Evolutionary conservation across 495 filamentous ascomycete genomes (phyloP).

Genomic region (Choiromyces venosus): DNA sequence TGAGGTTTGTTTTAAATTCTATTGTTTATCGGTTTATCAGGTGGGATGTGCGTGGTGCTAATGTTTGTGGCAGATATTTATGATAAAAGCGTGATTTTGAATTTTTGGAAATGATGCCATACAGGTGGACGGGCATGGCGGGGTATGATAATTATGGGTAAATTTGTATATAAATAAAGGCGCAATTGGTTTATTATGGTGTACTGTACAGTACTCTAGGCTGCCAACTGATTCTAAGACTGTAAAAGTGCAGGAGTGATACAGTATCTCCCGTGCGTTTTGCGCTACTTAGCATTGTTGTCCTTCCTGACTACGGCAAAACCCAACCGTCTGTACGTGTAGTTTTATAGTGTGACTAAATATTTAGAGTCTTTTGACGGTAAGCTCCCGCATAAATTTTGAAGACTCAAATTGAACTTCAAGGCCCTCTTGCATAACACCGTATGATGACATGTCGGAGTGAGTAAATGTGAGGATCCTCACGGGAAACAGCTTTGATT

Average conservation of each 20-base stretch:
- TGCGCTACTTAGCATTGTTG: not conserved
- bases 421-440: not conserved
- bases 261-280: too few species aligned
- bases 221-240: not conserved
- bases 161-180: not conserved
- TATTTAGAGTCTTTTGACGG: not conserved
- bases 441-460: not conserved
- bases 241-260: not conserved
- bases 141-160: not conserved
- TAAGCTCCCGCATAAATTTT: not conserved
- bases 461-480: not conserved
- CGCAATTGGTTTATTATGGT: not conserved
- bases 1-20: conserved; percentile 34
- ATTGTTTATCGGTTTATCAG: not conserved
- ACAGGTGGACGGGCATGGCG: not conserved
- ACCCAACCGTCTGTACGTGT: not conserved
- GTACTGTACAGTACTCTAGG: not conserved
- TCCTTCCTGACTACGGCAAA: not conserved
- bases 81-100: conserved; percentile 34
- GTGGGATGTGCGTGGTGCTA: conserved; percentile 5
- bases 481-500: not conserved
- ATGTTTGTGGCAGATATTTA: conserved; percentile 35
- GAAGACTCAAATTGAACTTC: not conserved
- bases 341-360: not conserved
- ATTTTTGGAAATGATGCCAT: not conserved